Percentiles rank a stretch among this genome's conserved stretches.
phyloP scores from a whole-genome alignment of 805 yeast species.

The Zygosaccharomyces kombuchaensis region DNA sequence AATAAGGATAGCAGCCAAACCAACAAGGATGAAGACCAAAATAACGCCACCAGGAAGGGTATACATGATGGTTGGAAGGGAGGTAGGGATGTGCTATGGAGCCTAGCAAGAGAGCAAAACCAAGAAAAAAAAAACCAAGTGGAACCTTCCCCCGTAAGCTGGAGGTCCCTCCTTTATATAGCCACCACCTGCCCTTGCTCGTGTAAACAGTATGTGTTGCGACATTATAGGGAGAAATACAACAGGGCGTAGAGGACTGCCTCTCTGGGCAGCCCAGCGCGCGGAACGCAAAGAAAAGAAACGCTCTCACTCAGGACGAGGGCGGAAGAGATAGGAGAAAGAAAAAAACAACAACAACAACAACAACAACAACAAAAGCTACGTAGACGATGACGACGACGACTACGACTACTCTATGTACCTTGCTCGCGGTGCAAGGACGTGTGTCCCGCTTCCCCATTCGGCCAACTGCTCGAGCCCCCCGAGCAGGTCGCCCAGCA shows the following conservation, averaged over 20 bases:
- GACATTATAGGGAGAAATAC: not conserved
- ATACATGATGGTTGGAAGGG: not conserved
- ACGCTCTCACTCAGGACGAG: no score
- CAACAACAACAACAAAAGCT: not conserved
- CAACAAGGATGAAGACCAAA: slow-evolving; percentile 50
- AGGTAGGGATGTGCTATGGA: not conserved
- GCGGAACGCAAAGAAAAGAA: not conserved
- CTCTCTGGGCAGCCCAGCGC: slow-evolving; percentile 1
- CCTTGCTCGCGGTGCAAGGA: slow-evolving; percentile 11
- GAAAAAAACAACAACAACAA: not conserved
- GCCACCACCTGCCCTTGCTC: not conserved
- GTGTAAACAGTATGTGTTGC: not conserved
- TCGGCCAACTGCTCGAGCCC: slow-evolving; percentile 12
- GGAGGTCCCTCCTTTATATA: slow-evolving; percentile 3
- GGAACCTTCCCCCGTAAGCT: not conserved
- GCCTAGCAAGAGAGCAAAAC: not conserved
- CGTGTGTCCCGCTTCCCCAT: slow-evolving; percentile 10
- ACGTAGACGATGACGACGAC: not conserved
- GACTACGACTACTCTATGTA: slow-evolving; percentile 10
- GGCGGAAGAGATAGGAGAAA: not conserved
- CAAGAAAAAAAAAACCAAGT: not conserved
- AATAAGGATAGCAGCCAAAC: slow-evolving; percentile 35
- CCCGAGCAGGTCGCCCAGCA: slow-evolving; percentile 2
- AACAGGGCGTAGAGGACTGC: not conserved
- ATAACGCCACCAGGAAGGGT: slow-evolving; percentile 76